Percentiles rank a stretch among this genome's conserved stretches.
Evolutionary conservation across 75 land plant genomes (phyloP).

Genomic region (Ceratopteris richardii): DNA sequence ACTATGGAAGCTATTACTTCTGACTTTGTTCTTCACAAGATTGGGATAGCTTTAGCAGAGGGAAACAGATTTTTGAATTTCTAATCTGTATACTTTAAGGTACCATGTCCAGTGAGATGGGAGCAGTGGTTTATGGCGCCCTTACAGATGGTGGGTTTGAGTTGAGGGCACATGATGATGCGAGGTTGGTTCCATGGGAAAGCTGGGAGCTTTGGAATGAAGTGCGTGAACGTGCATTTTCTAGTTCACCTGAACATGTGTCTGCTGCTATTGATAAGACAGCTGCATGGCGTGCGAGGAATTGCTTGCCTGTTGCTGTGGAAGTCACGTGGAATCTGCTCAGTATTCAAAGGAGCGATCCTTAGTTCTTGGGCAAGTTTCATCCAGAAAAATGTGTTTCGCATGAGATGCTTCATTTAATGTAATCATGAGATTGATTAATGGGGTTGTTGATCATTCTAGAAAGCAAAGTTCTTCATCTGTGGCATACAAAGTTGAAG

Average conservation of each 20-base stretch:
- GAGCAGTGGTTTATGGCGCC: too few species aligned
- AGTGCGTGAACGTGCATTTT: slow-evolving; percentile 59
- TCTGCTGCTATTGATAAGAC: slow-evolving; percentile 41
- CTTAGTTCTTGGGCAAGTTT: slow-evolving; percentile 23
- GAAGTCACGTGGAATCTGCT: slow-evolving; percentile 69
- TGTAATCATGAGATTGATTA: slow-evolving; percentile 86
- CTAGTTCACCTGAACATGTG: slow-evolving; percentile 36
- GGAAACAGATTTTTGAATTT: too few species aligned
- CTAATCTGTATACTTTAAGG: too few species aligned
- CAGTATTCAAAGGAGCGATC: slow-evolving; percentile 70
- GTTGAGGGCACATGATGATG: background rate
- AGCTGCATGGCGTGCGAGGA: slow-evolving; percentile 69
- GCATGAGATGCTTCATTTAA: slow-evolving; percentile 72
- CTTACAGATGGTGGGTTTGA: too few species aligned
- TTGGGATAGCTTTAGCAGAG: too few species aligned
- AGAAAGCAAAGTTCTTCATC: slow-evolving; percentile 35
- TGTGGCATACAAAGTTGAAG: slow-evolving; percentile 55
- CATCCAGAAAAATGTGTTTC: slow-evolving; percentile 15
- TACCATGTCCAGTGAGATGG: too few species aligned
- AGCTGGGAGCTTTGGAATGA: slow-evolving; percentile 83
- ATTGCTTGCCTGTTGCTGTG: slow-evolving; percentile 57
- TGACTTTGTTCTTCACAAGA: too few species aligned
- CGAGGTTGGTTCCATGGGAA: slow-evolving; percentile 69
- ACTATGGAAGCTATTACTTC: too few species aligned
- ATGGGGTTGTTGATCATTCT: slow-evolving; percentile 75